Conservation (phyloP, 441 rosid species). For the Hypseocharis bilobata region DNA sequence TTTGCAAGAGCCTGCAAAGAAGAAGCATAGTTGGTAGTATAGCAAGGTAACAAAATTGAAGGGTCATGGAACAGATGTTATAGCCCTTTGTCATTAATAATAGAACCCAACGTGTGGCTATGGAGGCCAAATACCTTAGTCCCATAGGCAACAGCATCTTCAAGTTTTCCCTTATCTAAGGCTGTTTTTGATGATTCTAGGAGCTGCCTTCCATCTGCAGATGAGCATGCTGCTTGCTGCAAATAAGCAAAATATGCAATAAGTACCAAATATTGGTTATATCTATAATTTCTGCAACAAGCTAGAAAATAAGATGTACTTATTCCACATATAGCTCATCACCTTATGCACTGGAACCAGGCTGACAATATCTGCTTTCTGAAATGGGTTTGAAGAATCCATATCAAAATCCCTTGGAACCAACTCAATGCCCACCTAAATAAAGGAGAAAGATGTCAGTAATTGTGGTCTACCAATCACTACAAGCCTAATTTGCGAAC, state of each 20-base stretch:
- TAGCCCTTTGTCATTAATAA: no score
- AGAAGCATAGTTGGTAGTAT: conserved; percentile 17
- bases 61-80: neutral
- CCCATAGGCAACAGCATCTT: conserved; percentile 71
- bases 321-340: conserved; percentile 7
- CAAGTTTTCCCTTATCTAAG: conserved; percentile 78
- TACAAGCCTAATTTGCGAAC: neutral
- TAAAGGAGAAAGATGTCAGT: neutral
- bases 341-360: conserved; percentile 79
- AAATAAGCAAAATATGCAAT: conserved; percentile 23
- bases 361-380: conserved; percentile 63
- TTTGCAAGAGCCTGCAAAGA: conserved; percentile 64
- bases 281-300: neutral
- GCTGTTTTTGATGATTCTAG: conserved; percentile 77
- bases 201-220: conserved; percentile 71
- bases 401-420: conserved; percentile 67
- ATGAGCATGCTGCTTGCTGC: conserved; percentile 73
- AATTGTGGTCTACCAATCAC: neutral
- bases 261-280: neutral
- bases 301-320: neutral
- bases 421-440: conserved; percentile 72
- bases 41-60: conserved; percentile 1
- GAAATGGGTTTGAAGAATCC: conserved; percentile 56
- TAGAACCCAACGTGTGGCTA: conserved; percentile 8
- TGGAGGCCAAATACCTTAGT: conserved; percentile 40